These are phyloP conservation scores for Xanthoconium separans DNA, from an alignment of 1,284 basidiomycete species.

Conservation along the genomic window DNA sequence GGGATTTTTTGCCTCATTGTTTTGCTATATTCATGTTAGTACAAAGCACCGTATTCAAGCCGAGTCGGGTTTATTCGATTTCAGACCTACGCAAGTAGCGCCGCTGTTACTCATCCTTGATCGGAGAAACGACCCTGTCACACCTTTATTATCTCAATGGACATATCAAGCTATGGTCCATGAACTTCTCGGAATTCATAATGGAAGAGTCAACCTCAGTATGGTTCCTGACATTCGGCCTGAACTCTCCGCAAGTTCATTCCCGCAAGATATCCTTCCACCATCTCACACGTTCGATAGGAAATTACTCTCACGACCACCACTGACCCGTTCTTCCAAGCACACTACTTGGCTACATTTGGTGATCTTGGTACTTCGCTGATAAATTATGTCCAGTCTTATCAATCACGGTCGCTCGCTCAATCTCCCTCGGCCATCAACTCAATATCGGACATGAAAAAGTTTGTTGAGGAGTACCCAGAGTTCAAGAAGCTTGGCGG, in stretches of 20 bases:
- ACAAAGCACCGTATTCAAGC: conserved; percentile 67
- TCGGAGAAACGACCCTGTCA: conserved; percentile 95
- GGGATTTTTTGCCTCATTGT: conserved; percentile 19
- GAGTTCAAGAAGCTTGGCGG: conserved; percentile 96
- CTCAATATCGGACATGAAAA: conserved; percentile 96
- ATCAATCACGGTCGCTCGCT: conserved; percentile 83
- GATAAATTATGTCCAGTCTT: conserved; percentile 93
- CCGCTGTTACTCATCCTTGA: conserved; percentile 82
- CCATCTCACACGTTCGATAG: conserved; percentile 40
- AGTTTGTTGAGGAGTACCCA: conserved; percentile 98
- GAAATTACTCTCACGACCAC: conserved; percentile 93
- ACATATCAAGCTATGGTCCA: conserved; percentile 99
- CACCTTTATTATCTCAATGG: conserved; percentile 97
- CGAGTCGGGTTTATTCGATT: conserved; percentile 76
- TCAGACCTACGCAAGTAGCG: conserved; percentile 71
- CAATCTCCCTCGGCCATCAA: conserved; percentile 84
- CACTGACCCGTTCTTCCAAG: conserved; percentile 94
- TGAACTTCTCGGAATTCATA: conserved; percentile 91
- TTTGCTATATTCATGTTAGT: conserved; percentile 9
- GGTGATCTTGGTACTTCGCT: conserved; percentile 95
- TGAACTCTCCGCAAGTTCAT: conserved; percentile 73
- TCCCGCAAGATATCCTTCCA: conserved; percentile 5
- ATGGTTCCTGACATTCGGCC: conserved; percentile 85
- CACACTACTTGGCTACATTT: conserved; percentile 91
- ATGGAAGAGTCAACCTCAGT: conserved; percentile 87